A percentile compares a stretch with the other conserved stretches of the same genome.
phyloP scores from a whole-genome alignment of 2,329 filamentous ascomycete genomes.

The Pestalotiopsis sp. region DNA sequence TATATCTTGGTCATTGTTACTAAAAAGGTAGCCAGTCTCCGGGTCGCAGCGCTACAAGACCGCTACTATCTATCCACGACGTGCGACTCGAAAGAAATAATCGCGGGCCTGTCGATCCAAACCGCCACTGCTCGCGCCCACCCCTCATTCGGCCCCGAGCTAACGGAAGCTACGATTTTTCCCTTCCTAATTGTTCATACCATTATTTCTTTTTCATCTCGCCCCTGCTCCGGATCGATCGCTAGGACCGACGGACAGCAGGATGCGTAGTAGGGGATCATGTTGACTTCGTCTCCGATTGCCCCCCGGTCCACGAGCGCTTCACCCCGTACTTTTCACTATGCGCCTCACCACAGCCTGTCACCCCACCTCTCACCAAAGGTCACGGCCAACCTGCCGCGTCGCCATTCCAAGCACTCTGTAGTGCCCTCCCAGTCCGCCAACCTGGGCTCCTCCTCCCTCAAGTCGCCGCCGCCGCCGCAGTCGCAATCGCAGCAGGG shows the following conservation, averaged over 20 bases:
- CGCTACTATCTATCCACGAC: neutral
- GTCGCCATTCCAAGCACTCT: constrained; percentile 38
- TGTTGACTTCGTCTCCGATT: constrained; percentile 61
- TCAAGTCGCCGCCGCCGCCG: constrained; percentile 16
- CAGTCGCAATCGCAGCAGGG: constrained; percentile 24
- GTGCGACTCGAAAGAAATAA: neutral
- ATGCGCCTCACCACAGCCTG: constrained; percentile 42
- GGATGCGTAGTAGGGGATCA: constrained; percentile 53
- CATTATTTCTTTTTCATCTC: neutral
- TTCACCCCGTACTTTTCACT: constrained; percentile 52
- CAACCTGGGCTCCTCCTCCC: constrained; percentile 29
- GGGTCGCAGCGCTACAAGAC: neutral
- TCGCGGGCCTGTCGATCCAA: neutral
- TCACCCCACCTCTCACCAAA: constrained; percentile 43
- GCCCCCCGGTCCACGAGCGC: constrained; percentile 52
- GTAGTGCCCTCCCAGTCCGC: constrained; percentile 31
- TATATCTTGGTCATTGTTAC: neutral
- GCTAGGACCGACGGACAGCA: constrained; percentile 28
- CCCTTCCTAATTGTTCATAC: neutral
- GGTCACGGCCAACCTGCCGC: constrained; percentile 41
- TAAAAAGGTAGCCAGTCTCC: neutral
- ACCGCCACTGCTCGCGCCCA: neutral
- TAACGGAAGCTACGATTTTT: neutral
- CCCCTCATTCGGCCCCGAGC: neutral
- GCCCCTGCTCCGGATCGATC: neutral